Evolutionary conservation across 2,329 filamentous ascomycete species (phyloP), one percentile per base, ranked within the genome.

Genomic region (Penicillium sp.): DNA sequence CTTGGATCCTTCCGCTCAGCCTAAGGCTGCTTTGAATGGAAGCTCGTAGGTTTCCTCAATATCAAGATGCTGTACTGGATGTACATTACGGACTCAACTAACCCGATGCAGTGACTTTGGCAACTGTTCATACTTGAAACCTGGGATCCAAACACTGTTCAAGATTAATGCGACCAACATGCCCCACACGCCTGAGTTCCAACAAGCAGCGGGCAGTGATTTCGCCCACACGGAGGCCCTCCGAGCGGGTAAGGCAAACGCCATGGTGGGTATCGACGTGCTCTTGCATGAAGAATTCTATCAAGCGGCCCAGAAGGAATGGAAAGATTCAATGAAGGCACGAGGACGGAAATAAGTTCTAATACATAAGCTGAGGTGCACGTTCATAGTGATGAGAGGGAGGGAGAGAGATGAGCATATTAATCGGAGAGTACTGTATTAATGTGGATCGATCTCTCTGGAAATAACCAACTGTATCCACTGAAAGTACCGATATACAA

Each of bases 81-180:
- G 5, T 3, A 4, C 16, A 14, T 13, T 23, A 14, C 19, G 19
- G n/a, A 19, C 5, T 19, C 3, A n/a, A 31, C 26, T 33, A 21
- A 45, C 18, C 29, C 8, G 14, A 21, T 10, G n/a, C 19, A 45
- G 42, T 45, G 42, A 45, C 23, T 45, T 45, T 45, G 42, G 42
- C 42, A 45, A 45, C 24, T 45, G 42, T n/a, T 45, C 42, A 9
- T 45, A 45, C n/a, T 9, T 45, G 26, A 45, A 45, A 14, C 42
- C 42, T n/a, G 42, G 42, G 14, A 45, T 45, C 9, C 42, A 45
- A 21, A 45, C 42, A 7, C 26, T 45, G 6, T 45, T 45, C 42
- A 45, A 45, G 18, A 45, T 45, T n/a, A 45, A 45, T 31, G 42
- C 42, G 42, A 19, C 26, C 24, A 45, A 45, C 28, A 45, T 45